Conservation (phyloP, 257 asterid species). For the Catharanthus roseus region DNA sequence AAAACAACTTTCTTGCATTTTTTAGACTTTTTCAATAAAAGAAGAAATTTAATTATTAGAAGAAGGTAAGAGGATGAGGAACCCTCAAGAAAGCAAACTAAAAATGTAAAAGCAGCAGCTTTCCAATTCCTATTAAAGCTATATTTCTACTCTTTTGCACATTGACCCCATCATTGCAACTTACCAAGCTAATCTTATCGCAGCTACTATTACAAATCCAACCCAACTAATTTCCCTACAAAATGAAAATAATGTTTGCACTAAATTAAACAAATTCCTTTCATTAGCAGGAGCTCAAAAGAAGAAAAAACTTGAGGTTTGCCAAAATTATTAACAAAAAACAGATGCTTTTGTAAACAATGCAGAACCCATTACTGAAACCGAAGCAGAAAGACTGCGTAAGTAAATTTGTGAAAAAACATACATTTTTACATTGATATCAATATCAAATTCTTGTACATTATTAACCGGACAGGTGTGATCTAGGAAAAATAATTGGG, state of each 20-base stretch:
- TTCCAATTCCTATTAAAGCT: neutral
- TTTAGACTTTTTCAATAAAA: neutral
- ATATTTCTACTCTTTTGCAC: neutral
- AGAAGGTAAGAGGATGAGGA: neutral
- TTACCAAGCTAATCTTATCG: neutral
- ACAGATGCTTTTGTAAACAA: neutral
- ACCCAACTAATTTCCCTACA: neutral
- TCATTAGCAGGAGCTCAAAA: neutral
- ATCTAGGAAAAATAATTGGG: neutral
- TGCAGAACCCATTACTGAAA: constrained; percentile 4
- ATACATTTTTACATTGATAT: neutral
- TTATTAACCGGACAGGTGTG: neutral
- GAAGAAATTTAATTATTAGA: neutral
- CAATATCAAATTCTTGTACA: neutral
- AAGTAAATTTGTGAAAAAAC: neutral
- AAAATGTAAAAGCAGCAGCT: neutral
- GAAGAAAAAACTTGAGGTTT: neutral
- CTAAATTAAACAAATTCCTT: neutral
- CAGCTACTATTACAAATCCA: neutral
- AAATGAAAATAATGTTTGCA: neutral
- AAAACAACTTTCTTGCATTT: neutral
- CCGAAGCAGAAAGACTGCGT: neutral
- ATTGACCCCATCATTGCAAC: neutral
- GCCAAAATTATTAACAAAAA: neutral
- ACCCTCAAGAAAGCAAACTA: neutral